These are phyloP conservation scores for Rasamsonia emersonii DNA, from an alignment of 2,329 filamentous ascomycete genomes.

Conservation along the genomic window DNA sequence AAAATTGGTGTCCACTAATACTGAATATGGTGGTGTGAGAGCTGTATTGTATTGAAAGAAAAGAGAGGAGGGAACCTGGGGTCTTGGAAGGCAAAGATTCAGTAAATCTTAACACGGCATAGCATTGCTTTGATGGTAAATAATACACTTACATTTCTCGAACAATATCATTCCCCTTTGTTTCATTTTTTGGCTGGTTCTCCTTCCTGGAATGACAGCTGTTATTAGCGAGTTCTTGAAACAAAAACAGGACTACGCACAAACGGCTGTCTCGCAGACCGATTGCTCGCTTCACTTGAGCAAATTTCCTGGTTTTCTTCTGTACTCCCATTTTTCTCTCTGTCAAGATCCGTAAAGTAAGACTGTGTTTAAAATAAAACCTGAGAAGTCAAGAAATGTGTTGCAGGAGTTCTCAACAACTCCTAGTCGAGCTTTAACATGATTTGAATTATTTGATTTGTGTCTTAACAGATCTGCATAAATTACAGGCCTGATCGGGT, in stretches of 20 bases:
- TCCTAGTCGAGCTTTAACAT: no score
- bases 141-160: slow-evolving; percentile 54
- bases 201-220: slow-evolving; percentile 46
- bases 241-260: slow-evolving; percentile 14
- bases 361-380: no score
- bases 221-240: not conserved
- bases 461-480: no score
- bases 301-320: slow-evolving; percentile 91
- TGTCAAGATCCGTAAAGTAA: no score
- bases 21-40: slow-evolving; percentile 71
- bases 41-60: slow-evolving; percentile 88
- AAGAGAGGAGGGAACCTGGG: slow-evolving; percentile 71
- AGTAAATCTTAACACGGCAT: not conserved
- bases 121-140: not conserved
- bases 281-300: slow-evolving; percentile 71
- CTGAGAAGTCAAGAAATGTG: no score
- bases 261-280: slow-evolving; percentile 70
- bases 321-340: slow-evolving; percentile 82
- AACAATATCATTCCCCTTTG: slow-evolving; percentile 57
- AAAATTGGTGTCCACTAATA: slow-evolving; percentile 85
- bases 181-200: slow-evolving; percentile 58
- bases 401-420: no score
- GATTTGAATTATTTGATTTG: no score
- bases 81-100: slow-evolving; percentile 32
- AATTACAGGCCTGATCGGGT: no score